phyloP scores from a whole-genome alignment of 2,329 filamentous ascomycete genomes.

The Aspergillus fijiensis region DNA sequence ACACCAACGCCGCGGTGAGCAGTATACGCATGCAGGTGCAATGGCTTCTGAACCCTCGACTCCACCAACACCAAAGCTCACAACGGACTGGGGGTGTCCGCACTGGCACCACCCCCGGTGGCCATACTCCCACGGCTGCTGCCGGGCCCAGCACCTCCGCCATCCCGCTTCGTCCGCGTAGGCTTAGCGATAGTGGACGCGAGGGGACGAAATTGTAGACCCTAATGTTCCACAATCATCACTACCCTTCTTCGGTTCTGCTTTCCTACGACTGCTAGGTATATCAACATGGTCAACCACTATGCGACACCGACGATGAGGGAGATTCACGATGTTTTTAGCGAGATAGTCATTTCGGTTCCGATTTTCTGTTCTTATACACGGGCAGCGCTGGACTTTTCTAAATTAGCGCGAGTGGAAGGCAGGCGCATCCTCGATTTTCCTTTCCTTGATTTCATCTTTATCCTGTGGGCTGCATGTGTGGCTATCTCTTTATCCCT shows the following conservation, averaged over 20 bases:
- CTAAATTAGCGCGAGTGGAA: not conserved
- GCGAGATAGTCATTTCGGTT: too few species aligned
- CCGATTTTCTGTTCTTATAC: not conserved
- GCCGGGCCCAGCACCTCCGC: conserved; percentile 30
- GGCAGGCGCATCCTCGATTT: too few species aligned
- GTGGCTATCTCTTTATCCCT: not conserved
- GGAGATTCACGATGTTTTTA: too few species aligned
- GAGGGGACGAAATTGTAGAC: conserved; percentile 42
- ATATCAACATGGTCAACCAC: not conserved
- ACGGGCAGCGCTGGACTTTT: not conserved
- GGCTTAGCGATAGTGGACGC: conserved; percentile 42
- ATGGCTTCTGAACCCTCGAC: conserved; percentile 60
- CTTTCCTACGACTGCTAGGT: too few species aligned
- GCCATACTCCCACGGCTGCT: conserved; percentile 22
- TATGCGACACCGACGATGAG: not conserved
- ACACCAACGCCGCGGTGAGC: conserved; percentile 60
- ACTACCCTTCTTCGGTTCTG: too few species aligned
- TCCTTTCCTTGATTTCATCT: not conserved
- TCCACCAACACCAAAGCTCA: conserved; percentile 45
- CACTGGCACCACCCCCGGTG: conserved; percentile 12
- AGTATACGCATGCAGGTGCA: conserved; percentile 61
- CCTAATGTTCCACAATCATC: not conserved
- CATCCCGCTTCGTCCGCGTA: conserved; percentile 29
- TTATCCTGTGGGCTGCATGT: not conserved
- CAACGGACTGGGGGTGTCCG: conserved; percentile 18